A percentile compares a stretch with the other conserved stretches of the same genome.
These are phyloP conservation scores for Cucumis cinereus DNA, from an alignment of 306 rosid species.

Conservation along the genomic window DNA sequence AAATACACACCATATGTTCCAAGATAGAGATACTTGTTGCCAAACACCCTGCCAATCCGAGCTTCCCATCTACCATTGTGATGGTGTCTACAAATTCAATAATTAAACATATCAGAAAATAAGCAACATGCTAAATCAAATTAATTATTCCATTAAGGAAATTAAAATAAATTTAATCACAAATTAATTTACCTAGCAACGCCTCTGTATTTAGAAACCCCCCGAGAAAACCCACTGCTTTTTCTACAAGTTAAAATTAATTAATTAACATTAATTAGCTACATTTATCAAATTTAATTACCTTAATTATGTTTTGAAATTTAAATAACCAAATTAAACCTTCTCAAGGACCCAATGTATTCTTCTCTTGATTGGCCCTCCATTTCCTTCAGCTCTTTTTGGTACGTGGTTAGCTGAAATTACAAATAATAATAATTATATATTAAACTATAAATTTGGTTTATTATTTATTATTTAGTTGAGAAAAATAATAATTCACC, in stretches of 20 bases:
- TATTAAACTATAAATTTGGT: neutral
- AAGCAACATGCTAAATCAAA: neutral
- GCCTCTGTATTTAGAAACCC: slow-evolving; percentile 85
- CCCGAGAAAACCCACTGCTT: slow-evolving; percentile 90
- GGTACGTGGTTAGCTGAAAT: slow-evolving; percentile 18
- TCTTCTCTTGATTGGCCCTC: slow-evolving; percentile 34
- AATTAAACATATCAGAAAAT: neutral
- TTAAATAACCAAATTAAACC: neutral
- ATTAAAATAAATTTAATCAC: neutral
- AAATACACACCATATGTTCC: slow-evolving; percentile 59
- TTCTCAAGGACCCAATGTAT: slow-evolving; percentile 31
- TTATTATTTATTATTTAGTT: neutral
- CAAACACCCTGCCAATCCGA: slow-evolving; percentile 83
- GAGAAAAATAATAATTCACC: slow-evolving; percentile 5
- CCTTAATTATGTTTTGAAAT: neutral
- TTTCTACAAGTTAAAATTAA: slow-evolving; percentile 27
- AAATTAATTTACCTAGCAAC: slow-evolving; percentile 53
- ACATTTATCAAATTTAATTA: neutral
- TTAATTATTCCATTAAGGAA: too few relatives aligned
- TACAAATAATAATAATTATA: neutral
- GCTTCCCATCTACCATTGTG: slow-evolving; percentile 98
- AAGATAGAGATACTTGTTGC: slow-evolving; percentile 82
- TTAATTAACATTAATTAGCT: neutral
- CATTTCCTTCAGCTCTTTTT: slow-evolving; percentile 28
- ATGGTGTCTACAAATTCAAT: slow-evolving; percentile 43